Base-by-base conservation (phyloP, 331 rosid species). In the Prunus yedoensis region DNA sequence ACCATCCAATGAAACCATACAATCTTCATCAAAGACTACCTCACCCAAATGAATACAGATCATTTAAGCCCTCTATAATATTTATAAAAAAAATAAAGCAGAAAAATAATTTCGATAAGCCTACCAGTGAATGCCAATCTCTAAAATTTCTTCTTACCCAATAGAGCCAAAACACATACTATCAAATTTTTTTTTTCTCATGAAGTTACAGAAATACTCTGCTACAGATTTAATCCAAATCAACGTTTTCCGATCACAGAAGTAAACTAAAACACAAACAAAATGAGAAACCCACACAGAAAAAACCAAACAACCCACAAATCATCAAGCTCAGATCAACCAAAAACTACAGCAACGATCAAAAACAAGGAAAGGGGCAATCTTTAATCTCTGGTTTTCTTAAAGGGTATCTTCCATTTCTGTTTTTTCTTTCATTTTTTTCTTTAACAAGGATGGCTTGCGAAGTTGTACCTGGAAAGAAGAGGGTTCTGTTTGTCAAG, bases 401-500 rank as follows among this genome's bases (percentile, higher is more conserved):
- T 76, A 75, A 66, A 41, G 73, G 32, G 38, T 13, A 60, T 27
- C 38, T 60, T 60, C 41, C 66, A 60, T 28, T 6, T 63, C 9
- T 4, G 28, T 58, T 23, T 58, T 4, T 58, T 12, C 5, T 57
- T 8, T 10, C 27, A 25, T 25, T 58, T 23, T 58, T 4, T 58
- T 12, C 5, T 57, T 8, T 10, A 5, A 2, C 16, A 23, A 58
- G 17, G 32, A 23, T 58, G 63, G 27, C 20, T 8, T 21, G 15
- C 27, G 50, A 35, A 8, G 27, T 4, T 38, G 43, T 59, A 95
- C 99, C 97, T 92, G 25, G 98, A 98, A 28, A 95, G 93, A 17
- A 92, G 80, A 15, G 96, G 96, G 81, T 87, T 92, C 80, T 95
- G 94, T 46, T 49, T 88, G 8, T 89, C 73, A 69, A 78, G 81